Evolutionary conservation across 768 basidiomycete genomes (phyloP), one percentile per base, ranked within the genome.

Genomic region (Amanita polypyramis): DNA sequence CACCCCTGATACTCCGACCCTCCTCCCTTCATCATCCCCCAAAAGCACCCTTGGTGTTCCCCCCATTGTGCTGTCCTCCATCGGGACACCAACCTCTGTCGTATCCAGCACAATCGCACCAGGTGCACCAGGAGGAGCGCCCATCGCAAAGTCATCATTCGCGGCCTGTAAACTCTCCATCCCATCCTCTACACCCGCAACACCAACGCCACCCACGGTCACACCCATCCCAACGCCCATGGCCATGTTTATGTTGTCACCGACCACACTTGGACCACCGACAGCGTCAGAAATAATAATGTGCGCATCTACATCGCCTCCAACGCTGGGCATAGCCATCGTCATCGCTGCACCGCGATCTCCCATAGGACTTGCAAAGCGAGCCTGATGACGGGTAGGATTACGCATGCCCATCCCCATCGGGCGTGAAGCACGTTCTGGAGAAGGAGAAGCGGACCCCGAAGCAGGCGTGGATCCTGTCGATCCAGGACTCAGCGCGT

Each of bases 71-170:
- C 43, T 45, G 25, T 60, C 65, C 12, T 58, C 62, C 42, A 85
- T 78, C n/a, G n/a, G n/a, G 7, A 27, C 25, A 14, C 47, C 47
- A 0, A 49, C 46, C 7, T 37, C 36, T 6, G 36, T 11, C n/a
- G 46, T 40, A n/a, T 47, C 46, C 10, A 47, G 36, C 8, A 47
- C 40, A 15, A 49, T 49, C 0, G 88, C 89, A 43, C 89, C 89
- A 0, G 89, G 89, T 0, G 90, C 88, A 33, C 88, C 88, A 7
- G 90, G 90, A 1, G 89, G 89, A 0, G 89, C 89, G 40, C 89
- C 89, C 82, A 90, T 87, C 4, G 83, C 85, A 54, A 91, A 86
- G 61, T 87, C 86, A 55, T 92, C 89, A 52, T 89, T 89, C n/a
- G 77, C n/a, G n/a, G n/a, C 74, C 34, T 87, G 85, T 35, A 89